Percentiles rank a stretch among this genome's conserved stretches.
Evolutionary conservation across 768 basidiomycete genomes (phyloP).

Genomic region (Suillus decipiens): DNA sequence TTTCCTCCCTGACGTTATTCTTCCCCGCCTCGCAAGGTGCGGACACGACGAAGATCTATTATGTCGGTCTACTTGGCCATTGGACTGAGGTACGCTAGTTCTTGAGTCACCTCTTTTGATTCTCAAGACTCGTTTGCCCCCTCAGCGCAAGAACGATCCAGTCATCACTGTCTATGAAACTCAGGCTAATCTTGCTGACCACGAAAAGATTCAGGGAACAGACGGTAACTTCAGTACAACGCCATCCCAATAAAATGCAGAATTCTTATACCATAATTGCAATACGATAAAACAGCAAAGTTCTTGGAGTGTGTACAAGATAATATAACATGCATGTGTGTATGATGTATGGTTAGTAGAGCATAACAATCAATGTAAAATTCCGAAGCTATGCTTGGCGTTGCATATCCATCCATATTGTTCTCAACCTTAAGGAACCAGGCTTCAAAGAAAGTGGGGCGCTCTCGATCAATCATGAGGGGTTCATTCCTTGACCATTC

Average conservation of each 20-base stretch:
- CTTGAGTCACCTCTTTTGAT: neutral
- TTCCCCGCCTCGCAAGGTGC: constrained; percentile 82
- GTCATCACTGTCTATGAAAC: constrained; percentile 87
- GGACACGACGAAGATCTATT: constrained; percentile 75
- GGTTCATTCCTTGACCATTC: constrained; percentile 30
- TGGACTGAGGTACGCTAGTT: constrained; percentile 66
- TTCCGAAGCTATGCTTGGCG: neutral
- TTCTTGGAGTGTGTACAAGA: constrained; percentile 3
- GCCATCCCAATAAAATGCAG: constrained; percentile 28
- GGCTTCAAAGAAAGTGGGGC: neutral
- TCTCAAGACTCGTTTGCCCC: neutral
- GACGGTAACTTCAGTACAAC: constrained; percentile 58
- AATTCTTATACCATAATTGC: constrained; percentile 3
- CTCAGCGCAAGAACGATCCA: constrained; percentile 73
- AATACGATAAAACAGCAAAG: neutral
- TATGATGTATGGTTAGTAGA: constrained; percentile 4
- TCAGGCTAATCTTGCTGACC: constrained; percentile 85
- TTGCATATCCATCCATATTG: neutral
- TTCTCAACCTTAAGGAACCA: neutral
- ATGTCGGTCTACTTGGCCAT: constrained; percentile 81
- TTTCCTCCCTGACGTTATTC: constrained; percentile 81
- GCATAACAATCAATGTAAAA: constrained; percentile 4
- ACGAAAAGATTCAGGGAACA: constrained; percentile 82
- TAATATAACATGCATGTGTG: constrained; percentile 1
- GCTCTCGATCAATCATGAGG: constrained; percentile 14